Base-by-base conservation (phyloP, 495 filamentous ascomycete species). In the Aspergillus olivimuriae region DNA sequence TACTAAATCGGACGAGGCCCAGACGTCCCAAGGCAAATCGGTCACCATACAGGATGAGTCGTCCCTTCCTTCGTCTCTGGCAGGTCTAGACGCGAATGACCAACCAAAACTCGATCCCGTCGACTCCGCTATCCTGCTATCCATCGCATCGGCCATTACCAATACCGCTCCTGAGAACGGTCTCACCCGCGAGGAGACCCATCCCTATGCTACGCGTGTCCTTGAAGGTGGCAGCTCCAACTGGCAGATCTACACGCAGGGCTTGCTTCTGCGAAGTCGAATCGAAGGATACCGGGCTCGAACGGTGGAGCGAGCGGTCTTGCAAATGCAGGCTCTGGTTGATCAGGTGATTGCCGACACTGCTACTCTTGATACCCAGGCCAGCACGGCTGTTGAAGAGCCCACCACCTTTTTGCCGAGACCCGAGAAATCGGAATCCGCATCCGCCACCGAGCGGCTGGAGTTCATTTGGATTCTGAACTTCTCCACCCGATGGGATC, bases 171-270 rank as follows among this genome's bases (percentile, higher is more conserved):
- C 92, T 0, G 71, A 80, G 4, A 81, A 96, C 58, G 84, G 85
- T 1, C 72, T 97, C 20, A 97, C 89, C 0, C 76, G 89, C 16
- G 94, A 99, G 58, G 88, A 95, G 61, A 90, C 95, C 26, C 63
- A 89, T 12, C 92, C 92, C 0, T 97, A 89, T 60, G 94, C 90
- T 4, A 82, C 81, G 16, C 80, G 92, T 14, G 94, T 97, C 1
- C 75, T 99, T 15, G 75, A 84, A 12, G 89, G 92, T 41, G 87
- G 89, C 36, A 84, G 85, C 50, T 89, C 88, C 2, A 97, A 97
- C 62, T 99, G 92, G 92, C 94, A 97, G 62, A 82, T 95, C 16
- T 97, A 99, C 58, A 96, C 92, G 0, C 87, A 96, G 55, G 92
- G 86, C 1, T 66, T 99, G 4, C 69, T 97, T 2, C 81, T 95